These are phyloP conservation scores for Zymoseptoria tritici DNA, from an alignment of 2,329 filamentous ascomycete genomes.

Conservation along the genomic window DNA sequence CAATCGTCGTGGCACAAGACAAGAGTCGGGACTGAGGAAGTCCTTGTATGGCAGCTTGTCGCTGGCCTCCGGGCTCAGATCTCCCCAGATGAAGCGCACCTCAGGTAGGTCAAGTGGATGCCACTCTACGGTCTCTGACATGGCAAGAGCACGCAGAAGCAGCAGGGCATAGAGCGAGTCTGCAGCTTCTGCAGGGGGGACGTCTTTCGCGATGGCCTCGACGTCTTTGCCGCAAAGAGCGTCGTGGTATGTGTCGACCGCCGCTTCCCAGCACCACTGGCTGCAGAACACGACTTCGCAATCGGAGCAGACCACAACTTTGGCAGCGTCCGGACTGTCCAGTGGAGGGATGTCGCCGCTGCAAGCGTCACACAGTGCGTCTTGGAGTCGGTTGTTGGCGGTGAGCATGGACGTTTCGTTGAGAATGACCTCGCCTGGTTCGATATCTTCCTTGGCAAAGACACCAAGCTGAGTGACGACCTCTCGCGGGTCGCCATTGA, in stretches of 20 bases:
- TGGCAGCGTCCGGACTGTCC: conserved; percentile 16
- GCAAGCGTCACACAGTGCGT: conserved; percentile 83
- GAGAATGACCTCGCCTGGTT: conserved; percentile 67
- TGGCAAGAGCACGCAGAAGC: conserved; percentile 51
- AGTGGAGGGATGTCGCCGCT: conserved; percentile 58
- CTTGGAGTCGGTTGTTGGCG: conserved; percentile 80
- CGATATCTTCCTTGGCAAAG: conserved; percentile 77
- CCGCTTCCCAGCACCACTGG: conserved; percentile 47
- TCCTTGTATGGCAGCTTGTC: conserved; percentile 5
- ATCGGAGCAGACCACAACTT: conserved; percentile 42
- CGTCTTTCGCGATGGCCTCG: conserved; percentile 52
- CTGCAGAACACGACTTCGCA: conserved; percentile 58
- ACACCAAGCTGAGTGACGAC: conserved; percentile 72
- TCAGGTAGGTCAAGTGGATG: conserved; percentile 55
- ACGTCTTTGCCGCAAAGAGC: conserved; percentile 50
- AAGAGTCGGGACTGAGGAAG: conserved; percentile 8
- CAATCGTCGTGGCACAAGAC: conserved; percentile 48
- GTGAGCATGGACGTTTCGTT: conserved; percentile 80
- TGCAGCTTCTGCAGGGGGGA: conserved; percentile 49
- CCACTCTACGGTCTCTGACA: conserved; percentile 52
- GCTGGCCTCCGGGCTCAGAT: conserved; percentile 37
- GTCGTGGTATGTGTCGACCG: conserved; percentile 50
- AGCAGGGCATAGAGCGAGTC: conserved; percentile 55
- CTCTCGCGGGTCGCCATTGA: conserved; percentile 36
- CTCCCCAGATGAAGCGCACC: conserved; percentile 59